Conservation (phyloP, 2,329 filamentous ascomycete species). For the Dactylellina parvicollis region DNA sequence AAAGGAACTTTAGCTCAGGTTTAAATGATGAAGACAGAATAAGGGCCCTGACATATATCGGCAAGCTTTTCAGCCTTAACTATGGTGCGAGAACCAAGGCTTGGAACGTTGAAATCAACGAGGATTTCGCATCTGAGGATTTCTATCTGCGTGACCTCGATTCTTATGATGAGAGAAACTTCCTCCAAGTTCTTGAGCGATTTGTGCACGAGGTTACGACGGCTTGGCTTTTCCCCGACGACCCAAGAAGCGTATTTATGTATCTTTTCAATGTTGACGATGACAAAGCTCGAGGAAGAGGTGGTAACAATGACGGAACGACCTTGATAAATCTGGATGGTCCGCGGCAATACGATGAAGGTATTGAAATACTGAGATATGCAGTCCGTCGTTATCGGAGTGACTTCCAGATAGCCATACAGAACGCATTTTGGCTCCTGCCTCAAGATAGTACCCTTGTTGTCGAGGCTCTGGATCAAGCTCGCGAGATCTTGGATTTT, state of each 20-base stretch:
- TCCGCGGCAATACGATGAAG: background rate
- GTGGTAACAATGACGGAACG: background rate
- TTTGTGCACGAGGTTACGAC: background rate
- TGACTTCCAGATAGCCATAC: background rate
- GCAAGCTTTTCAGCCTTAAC: background rate
- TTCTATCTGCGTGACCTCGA: background rate
- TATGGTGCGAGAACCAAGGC: background rate
- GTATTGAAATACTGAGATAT: background rate
- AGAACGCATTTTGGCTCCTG: slow-evolving; percentile 7
- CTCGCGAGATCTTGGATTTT: background rate
- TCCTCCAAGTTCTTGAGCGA: background rate
- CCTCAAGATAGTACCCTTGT: background rate
- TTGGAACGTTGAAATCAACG: slow-evolving; percentile 6
- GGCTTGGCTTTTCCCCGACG: background rate
- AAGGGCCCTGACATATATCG: background rate
- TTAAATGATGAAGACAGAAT: background rate
- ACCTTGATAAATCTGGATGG: slow-evolving; percentile 14
- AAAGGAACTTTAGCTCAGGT: background rate
- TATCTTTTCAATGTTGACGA: slow-evolving; percentile 2
- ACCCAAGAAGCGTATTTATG: background rate
- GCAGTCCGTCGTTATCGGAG: background rate
- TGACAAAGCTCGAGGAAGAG: background rate
- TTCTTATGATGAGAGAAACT: background rate
- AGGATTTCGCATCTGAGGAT: slow-evolving; percentile 15
- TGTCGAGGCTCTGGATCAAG: background rate